phyloP scores from a whole-genome alignment of 1,284 basidiomycete genomes.

The Hemileia vastatrix region DNA sequence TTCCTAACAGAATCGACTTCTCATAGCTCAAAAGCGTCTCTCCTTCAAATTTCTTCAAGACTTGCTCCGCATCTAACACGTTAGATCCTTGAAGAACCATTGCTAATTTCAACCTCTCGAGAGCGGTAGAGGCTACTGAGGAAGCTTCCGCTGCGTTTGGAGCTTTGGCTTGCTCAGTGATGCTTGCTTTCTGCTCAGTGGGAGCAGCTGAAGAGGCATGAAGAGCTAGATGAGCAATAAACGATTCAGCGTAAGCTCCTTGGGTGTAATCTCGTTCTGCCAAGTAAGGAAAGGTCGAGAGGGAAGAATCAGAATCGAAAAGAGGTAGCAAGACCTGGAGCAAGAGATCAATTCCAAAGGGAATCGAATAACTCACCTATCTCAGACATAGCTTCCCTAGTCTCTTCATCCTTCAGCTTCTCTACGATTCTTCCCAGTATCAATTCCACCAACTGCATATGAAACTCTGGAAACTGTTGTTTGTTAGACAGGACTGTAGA shows the following conservation, averaged over 20 bases:
- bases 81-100: conserved; percentile 33
- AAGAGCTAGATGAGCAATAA: conserved; percentile 33
- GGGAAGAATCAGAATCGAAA: neutral
- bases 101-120: conserved; percentile 32
- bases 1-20: conserved; percentile 32
- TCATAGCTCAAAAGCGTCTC: conserved; percentile 26
- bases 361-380: neutral
- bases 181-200: neutral
- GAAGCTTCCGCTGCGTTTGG: neutral
- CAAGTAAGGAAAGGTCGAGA: neutral
- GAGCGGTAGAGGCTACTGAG: neutral
- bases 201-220: conserved; percentile 20
- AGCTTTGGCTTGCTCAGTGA: neutral
- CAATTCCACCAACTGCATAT: too few relatives aligned
- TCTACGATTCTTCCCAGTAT: too few relatives aligned
- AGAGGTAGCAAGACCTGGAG: neutral
- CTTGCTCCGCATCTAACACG: conserved; percentile 25
- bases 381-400: neutral
- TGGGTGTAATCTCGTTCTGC: conserved; percentile 25
- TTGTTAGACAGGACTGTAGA: too few relatives aligned
- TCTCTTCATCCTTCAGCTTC: too few relatives aligned
- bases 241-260: conserved; percentile 33
- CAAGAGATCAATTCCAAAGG: conserved; percentile 17
- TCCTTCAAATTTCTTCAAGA: conserved; percentile 23
- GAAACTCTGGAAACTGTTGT: too few relatives aligned